Conservation (phyloP, 331 rosid genomes). For the Pyrus hybrid region DNA sequence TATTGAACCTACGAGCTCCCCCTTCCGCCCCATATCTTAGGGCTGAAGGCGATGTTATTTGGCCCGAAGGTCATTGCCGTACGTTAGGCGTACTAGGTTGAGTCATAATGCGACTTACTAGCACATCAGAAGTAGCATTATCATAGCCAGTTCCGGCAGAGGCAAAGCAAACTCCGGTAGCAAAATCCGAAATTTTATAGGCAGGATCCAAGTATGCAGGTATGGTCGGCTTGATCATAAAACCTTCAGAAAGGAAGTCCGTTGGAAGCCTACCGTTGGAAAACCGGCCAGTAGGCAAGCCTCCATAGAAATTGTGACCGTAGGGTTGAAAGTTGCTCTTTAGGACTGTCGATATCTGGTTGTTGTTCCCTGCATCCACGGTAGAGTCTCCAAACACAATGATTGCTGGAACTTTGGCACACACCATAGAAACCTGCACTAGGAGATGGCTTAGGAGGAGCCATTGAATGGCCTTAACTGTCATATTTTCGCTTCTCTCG, state of each 20-base stretch:
- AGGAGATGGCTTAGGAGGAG: constrained; percentile 6
- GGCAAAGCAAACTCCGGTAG: constrained; percentile 44
- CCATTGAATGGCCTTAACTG: neutral
- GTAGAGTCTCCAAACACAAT: constrained; percentile 49
- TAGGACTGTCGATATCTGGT: constrained; percentile 28
- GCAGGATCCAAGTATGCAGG: constrained; percentile 48
- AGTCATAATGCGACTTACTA: constrained; percentile 26
- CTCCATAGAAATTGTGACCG: constrained; percentile 29
- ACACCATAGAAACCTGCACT: neutral
- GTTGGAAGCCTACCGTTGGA: constrained; percentile 36
- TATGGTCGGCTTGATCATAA: constrained; percentile 23
- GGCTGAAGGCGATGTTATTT: neutral
- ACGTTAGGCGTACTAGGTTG: neutral
- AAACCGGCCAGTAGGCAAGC: constrained; percentile 38
- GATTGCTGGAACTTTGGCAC: constrained; percentile 29
- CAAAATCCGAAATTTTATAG: constrained; percentile 25
- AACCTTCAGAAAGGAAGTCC: constrained; percentile 41
- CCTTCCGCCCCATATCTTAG: neutral
- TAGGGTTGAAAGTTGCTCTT: constrained; percentile 39
- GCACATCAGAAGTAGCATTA: constrained; percentile 37
- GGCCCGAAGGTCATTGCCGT: neutral
- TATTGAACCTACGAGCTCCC: neutral
- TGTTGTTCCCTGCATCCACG: constrained; percentile 51
- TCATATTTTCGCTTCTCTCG: neutral
- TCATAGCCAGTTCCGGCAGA: constrained; percentile 55